Evolutionary conservation across 371 early-diverging fungal species (phyloP).

Genomic region (Dinochytrium kinnereticum): DNA sequence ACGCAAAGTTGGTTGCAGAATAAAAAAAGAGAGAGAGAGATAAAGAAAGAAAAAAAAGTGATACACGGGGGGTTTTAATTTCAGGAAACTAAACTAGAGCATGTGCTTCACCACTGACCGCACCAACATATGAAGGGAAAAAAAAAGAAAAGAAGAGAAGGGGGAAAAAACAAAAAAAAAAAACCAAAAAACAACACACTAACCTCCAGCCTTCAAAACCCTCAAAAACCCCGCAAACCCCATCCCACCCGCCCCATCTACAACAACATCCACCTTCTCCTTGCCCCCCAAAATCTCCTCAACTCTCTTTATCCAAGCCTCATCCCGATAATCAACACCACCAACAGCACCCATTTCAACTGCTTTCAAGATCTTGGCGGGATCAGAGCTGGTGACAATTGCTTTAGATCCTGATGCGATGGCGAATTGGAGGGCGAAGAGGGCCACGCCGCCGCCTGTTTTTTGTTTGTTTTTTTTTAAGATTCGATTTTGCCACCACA

Average conservation of each 20-base stretch:
- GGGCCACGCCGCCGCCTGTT: conserved; percentile 72
- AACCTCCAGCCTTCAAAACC: not conserved
- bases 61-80: too few relatives aligned
- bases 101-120: too few relatives aligned
- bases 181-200: too few relatives aligned
- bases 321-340: conserved; percentile 72
- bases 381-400: conserved; percentile 71
- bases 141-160: too few relatives aligned
- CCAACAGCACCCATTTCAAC: conserved; percentile 71
- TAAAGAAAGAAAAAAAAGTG: too few relatives aligned
- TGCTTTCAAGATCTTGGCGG: conserved; percentile 67
- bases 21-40: too few relatives aligned
- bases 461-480: too few relatives aligned
- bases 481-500: too few relatives aligned
- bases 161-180: too few relatives aligned
- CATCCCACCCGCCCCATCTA: not conserved
- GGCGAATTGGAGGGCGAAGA: conserved; percentile 70
- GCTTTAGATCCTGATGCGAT: conserved; percentile 73
- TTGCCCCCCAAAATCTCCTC: not conserved
- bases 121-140: too few relatives aligned
- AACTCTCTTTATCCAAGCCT: not conserved
- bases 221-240: not conserved
- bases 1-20: too few relatives aligned
- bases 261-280: not conserved
- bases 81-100: too few relatives aligned